Percentiles rank a stretch among this genome's conserved stretches.
Conservation (phyloP, 208 protist genomes). For the Crithidia mellificae region DNA sequence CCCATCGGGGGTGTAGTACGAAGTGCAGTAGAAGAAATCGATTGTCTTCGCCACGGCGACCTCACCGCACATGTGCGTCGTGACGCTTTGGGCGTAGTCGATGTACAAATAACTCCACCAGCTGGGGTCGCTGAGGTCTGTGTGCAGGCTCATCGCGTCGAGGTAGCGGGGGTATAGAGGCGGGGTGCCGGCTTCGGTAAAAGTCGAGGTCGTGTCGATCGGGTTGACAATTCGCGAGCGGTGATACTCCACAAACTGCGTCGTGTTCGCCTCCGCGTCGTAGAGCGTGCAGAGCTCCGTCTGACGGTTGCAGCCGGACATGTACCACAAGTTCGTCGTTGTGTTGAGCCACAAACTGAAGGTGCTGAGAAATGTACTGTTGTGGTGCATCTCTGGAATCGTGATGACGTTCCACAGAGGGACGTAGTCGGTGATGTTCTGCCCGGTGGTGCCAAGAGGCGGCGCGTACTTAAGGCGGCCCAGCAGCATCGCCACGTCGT, state of each 20-base stretch:
- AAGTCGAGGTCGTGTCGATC: neutral
- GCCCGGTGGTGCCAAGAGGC: neutral
- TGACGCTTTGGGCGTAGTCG: slow-evolving; percentile 9
- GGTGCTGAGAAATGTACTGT: slow-evolving; percentile 12
- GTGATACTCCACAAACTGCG: neutral
- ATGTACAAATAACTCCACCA: slow-evolving; percentile 18
- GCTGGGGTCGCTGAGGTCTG: neutral
- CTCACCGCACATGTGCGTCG: slow-evolving; percentile 1
- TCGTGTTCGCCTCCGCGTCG: slow-evolving; percentile 9
- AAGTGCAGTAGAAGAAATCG: slow-evolving; percentile 17
- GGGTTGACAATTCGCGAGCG: neutral
- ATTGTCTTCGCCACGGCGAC: slow-evolving; percentile 1
- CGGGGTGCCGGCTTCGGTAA: neutral
- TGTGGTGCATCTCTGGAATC: neutral
- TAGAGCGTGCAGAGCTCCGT: slow-evolving; percentile 15
- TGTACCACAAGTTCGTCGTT: slow-evolving; percentile 7
- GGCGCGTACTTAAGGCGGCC: neutral
- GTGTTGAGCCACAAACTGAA: slow-evolving; percentile 15
- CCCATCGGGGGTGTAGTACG: neutral
- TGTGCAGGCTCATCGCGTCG: neutral
- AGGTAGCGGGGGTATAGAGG: slow-evolving; percentile 8
- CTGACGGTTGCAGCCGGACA: slow-evolving; percentile 19
- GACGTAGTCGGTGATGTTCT: slow-evolving; percentile 1
- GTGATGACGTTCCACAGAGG: slow-evolving; percentile 1
- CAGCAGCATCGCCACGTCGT: slow-evolving; percentile 4